phyloP scores from a whole-genome alignment of 805 yeast species.

The Starmerella khaoyaiensis region DNA sequence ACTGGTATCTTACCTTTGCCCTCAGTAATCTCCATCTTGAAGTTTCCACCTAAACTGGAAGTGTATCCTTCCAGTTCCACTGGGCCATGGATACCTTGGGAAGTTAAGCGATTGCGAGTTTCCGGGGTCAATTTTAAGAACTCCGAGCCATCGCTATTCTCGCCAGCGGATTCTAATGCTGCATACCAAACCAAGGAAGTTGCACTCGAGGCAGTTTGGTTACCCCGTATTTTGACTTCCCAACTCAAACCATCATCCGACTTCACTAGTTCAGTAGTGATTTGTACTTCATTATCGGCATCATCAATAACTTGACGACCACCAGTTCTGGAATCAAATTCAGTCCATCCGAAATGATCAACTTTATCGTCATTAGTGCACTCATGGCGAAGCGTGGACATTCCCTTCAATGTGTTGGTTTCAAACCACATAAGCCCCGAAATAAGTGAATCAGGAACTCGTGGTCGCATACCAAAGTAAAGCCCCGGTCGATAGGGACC shows the following conservation, averaged over 20 bases:
- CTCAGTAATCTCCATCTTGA: constrained; percentile 47
- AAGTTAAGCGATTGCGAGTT: constrained; percentile 14
- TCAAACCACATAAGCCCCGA: constrained; percentile 86
- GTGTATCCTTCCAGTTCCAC: constrained; percentile 41
- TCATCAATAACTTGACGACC: constrained; percentile 71
- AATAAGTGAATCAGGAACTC: constrained; percentile 59
- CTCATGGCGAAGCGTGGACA: constrained; percentile 51
- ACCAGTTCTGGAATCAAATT: constrained; percentile 76
- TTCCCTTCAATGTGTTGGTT: constrained; percentile 41
- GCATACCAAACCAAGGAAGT: constrained; percentile 67
- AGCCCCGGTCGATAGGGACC: constrained; percentile 85
- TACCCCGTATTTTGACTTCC: constrained; percentile 63
- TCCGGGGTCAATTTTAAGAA: constrained; percentile 24
- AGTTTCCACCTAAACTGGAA: constrained; percentile 57
- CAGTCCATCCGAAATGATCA: constrained; percentile 70
- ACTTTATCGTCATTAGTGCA: constrained; percentile 63
- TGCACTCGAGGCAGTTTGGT: constrained; percentile 34
- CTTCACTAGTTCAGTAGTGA: constrained; percentile 67
- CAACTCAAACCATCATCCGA: constrained; percentile 56
- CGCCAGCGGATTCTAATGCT: constrained; percentile 50
- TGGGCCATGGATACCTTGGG: constrained; percentile 26
- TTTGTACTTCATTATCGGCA: constrained; percentile 43
- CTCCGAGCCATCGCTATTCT: constrained; percentile 16
- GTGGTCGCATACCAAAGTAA: constrained; percentile 75
- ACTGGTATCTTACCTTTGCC: constrained; percentile 34